Base-by-base conservation (phyloP, 331 rosid genomes). In the Rhamnella rubrinervis region DNA sequence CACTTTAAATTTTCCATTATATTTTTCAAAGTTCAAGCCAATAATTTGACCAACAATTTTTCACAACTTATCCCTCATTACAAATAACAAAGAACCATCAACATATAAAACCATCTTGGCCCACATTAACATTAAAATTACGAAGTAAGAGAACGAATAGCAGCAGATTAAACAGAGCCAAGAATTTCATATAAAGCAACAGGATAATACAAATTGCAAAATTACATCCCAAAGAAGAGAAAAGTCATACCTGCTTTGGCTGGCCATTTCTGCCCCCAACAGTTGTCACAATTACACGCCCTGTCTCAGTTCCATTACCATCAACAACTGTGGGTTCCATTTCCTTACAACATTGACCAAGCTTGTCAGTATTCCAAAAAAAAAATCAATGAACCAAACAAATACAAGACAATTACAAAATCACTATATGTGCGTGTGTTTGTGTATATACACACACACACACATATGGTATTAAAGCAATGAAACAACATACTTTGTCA, bases 281-380 rank as follows among this genome's bases (percentile, higher is more conserved):
- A 0, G 89, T 88, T 28, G 89, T 89, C 56, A 89, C 89, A 52
- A 89, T 84, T 70, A 86, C 86, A 77, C 81, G 96, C 37, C 96
- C 92, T 21, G 92, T 80, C 77, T 89, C 92, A 31, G 96, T 88
- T 64, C 89, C 88, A 78, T 86, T 84, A 75, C 96, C 96, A 74
- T 88, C 72, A 2, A 82, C 87, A 77, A 74, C 77, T 20, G 85
- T 79, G 37, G 90, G 71, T 70, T 87, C 93, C 70, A 85, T 83
- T 55, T 85, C 90, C 88, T 31, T 87, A 71, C 14, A 19, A 59
- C 8, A 53, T 53, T 31, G 47, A 17, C 21, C 13, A 59, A 23
- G 10, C 35, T 41, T 39, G n/a, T 59, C 1, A 49, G 25, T 16
- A 31, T 21, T 16, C 39, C 19, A 38, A 7, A 38, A 5, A 23